Evolutionary conservation across 1,139 yeast species (phyloP), one percentile per base, ranked within the genome.

Genomic region (Hemisphaericaspora subhashii): DNA sequence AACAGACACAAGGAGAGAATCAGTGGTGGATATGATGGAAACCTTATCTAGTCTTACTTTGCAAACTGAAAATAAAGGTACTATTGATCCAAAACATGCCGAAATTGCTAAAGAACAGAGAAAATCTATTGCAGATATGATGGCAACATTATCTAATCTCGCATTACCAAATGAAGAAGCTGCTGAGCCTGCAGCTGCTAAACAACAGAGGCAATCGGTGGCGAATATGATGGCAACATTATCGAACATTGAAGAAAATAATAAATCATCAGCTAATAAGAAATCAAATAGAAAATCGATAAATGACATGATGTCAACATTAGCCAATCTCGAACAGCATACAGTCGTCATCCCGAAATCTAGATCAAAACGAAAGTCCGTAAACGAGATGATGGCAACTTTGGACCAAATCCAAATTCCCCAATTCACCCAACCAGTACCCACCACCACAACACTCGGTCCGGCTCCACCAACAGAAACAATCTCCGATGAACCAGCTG

Each of bases 101-200:
- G n/a, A n/a, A n/a, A n/a, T n/a, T n/a, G 29, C 10, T 41, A 38
- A 5, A 38, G 21, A 52, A 27, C 53, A 55, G 17, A 47, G 64
- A 18, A 46, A 51, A 28, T 60, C 65, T 0, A 52, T 60, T 3
- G 39, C 43, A 10, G 60, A 60, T 35, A 60, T 61, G 62, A 59
- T 39, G 40, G 20, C 35, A 5, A 37, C 40, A 6, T 36, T 39
- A 14, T 13, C 38, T 12, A 30, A 36, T 5, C 17, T 36, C 18
- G 43, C 30, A 26, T 15, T 22, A 11, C 16, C 24, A 7, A 32
- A 17, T 14, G 8, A 20, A 22, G 27, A 6, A 5, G 5, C 21
- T 22, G n/a, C 24, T 8, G n/a, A 6, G 24, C 24, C 24, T 22
- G 27, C n/a, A n/a, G n/a, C n/a, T n/a, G 29, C 10, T 41, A 38